Percentiles rank a stretch among this genome's conserved stretches.
Evolutionary conservation across 2,329 filamentous ascomycete genomes (phyloP).

Genomic region (Exserohilum rostratum): DNA sequence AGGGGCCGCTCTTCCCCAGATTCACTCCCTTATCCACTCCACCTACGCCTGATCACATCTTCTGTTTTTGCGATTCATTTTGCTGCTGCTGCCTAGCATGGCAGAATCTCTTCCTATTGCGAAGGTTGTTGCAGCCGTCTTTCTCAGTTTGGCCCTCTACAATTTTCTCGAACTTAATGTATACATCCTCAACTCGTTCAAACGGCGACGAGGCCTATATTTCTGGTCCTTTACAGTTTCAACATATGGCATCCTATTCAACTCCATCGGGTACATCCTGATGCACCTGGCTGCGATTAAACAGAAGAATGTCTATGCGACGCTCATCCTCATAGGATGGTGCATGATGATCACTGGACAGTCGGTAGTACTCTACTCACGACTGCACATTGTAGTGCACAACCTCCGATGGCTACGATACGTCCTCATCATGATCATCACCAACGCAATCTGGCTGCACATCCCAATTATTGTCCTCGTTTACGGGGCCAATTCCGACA

Average conservation of each 20-base stretch:
- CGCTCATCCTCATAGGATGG: conserved; percentile 61
- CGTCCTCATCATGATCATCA: conserved; percentile 63
- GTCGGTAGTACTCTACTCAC: conserved; percentile 65
- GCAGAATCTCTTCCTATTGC: conserved; percentile 7
- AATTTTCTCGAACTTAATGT: conserved; percentile 52
- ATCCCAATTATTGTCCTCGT: conserved; percentile 60
- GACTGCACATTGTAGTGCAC: conserved; percentile 63
- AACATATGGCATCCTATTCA: conserved; percentile 52
- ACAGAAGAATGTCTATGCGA: conserved; percentile 34
- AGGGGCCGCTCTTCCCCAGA: conserved; percentile 9
- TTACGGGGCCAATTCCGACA: conserved; percentile 54
- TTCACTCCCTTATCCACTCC: conserved; percentile 6
- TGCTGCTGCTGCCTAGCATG: conserved; percentile 2
- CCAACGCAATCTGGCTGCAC: conserved; percentile 60
- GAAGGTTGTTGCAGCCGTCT: conserved; percentile 22
- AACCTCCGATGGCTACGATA: conserved; percentile 54
- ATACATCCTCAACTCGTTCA: conserved; percentile 54
- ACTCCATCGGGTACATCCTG: conserved; percentile 53
- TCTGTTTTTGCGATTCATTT: no score
- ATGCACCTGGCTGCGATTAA: conserved; percentile 48
- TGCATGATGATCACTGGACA: conserved; percentile 66
- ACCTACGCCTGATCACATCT: no score
- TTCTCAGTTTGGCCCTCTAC: conserved; percentile 40
- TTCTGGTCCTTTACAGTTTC: conserved; percentile 56
- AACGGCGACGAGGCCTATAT: conserved; percentile 53